Conservation (phyloP, 2,329 filamentous ascomycete species). For the Apiospora rasikravindrae region DNA sequence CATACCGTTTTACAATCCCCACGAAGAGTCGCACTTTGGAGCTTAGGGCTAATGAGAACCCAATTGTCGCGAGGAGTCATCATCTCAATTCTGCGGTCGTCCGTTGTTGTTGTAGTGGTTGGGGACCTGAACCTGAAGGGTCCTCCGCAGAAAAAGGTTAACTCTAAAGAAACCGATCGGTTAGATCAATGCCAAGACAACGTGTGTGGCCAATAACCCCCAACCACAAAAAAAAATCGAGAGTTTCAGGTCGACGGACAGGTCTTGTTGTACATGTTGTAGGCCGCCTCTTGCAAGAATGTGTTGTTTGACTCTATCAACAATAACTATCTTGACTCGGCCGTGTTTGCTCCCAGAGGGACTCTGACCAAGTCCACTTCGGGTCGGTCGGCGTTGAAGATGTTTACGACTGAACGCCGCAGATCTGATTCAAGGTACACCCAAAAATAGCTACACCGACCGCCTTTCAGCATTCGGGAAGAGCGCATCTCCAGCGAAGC, state of each 20-base stretch:
- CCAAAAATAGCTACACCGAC: conserved; percentile 13
- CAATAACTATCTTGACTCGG: conserved; percentile 14
- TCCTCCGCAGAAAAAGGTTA: conserved; percentile 12
- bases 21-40: neutral
- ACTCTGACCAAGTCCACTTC: neutral
- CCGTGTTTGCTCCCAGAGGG: neutral
- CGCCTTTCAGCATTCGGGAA: neutral
- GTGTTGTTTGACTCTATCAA: neutral
- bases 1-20: neutral
- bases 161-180: conserved; percentile 7
- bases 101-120: neutral
- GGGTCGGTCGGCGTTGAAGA: neutral
- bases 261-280: neutral
- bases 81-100: neutral
- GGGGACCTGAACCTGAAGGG: neutral
- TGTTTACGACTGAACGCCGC: neutral
- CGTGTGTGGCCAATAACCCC: conserved; percentile 1
- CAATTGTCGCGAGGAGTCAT: neutral
- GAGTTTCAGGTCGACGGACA: conserved; percentile 1
- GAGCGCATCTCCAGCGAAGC: neutral
- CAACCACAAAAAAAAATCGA: neutral
- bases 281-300: neutral
- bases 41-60: neutral
- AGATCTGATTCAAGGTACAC: neutral
- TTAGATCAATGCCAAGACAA: conserved; percentile 10